These are phyloP conservation scores for Pilatotrama ljubarskyi DNA, from an alignment of 768 basidiomycete species.

Conservation along the genomic window DNA sequence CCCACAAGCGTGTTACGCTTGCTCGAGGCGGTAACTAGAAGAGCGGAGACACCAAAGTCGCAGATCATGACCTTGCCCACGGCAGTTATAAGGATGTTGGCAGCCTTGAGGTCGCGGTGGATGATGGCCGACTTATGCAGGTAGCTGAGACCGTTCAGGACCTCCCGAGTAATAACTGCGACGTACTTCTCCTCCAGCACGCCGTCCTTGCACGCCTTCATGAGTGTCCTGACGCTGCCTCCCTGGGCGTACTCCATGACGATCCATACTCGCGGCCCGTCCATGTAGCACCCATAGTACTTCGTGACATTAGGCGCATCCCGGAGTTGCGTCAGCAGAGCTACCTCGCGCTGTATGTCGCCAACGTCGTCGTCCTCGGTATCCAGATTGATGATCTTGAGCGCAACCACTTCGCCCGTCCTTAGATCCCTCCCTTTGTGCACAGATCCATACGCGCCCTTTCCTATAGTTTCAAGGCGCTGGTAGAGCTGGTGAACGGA, in stretches of 20 bases:
- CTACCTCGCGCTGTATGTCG: conserved; percentile 96
- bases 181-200: conserved; percentile 89
- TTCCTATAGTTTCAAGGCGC: conserved; percentile 90
- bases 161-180: conserved; percentile 85
- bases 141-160: conserved; percentile 82
- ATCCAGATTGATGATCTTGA: conserved; percentile 99
- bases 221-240: conserved; percentile 89
- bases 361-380: conserved; percentile 94
- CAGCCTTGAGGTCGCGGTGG: conserved; percentile 97
- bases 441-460: conserved; percentile 95
- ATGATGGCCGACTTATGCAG: conserved; percentile 94
- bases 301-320: conserved; percentile 90
- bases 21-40: conserved; percentile 78
- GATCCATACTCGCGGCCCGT: conserved; percentile 97
- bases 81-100: conserved; percentile 90
- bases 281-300: conserved; percentile 95
- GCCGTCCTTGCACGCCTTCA: conserved; percentile 79
- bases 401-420: conserved; percentile 86
- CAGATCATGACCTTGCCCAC: conserved; percentile 92
- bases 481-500: conserved; percentile 80
- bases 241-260: conserved; percentile 98
- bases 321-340: conserved; percentile 84
- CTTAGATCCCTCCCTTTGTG: conserved; percentile 86
- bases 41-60: conserved; percentile 97
- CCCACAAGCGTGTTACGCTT: conserved; percentile 97